Evolutionary conservation across 2,329 filamentous ascomycete species (phyloP), one percentile per base, ranked within the genome.

Genomic region (Stachybotrys elegans): DNA sequence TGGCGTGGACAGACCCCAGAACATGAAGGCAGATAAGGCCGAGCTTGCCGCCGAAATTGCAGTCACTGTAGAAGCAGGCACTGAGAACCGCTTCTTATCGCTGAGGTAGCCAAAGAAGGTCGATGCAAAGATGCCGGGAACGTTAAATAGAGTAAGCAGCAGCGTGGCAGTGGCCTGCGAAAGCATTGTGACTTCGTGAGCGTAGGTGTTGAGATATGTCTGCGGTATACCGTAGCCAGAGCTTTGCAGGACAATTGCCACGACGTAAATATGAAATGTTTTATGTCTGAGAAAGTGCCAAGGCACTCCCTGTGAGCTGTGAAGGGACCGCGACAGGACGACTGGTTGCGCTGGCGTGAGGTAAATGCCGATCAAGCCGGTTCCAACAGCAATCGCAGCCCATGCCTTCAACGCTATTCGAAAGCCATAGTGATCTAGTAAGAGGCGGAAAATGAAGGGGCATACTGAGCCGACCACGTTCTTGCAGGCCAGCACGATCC

Each of bases 121-220:
- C 8, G 48, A 49, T 3, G 48, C 40, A 17, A 45, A 27, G 23
- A 49, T 49, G 13, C 48, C 48, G 13, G 48, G 40, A 5, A 43
- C 39, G n/a, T 51, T 49, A 37, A 48, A 47, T 14, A 51, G 39
- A 2, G 49, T 44, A 6, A 51, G 40, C 11, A 51, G 37, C 3
- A 51, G 40, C 5, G 49, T 49, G 17, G 45, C 47, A 1, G 47
- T 46, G 27, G 42, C 47, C 17, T 45, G 48, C 3, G 48, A 49
- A 6, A 49, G 22, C n/a, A 45, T 13, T 11, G 40, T 41, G 7
- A 47, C 40, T 3, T 49, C 45, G 5, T 36, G 31, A 2, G 48
- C 45, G 31, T 51, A 51, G 11, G 47, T 46, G 20, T 44, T 49
- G 16, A 51, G 38, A 40, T 51, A 51, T 6, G 49, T 51, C 16